A percentile compares a stretch with the other conserved stretches of the same genome.
These are phyloP conservation scores for Clausena lansium DNA, from an alignment of 345 rosid genomes.

Conservation along the genomic window DNA sequence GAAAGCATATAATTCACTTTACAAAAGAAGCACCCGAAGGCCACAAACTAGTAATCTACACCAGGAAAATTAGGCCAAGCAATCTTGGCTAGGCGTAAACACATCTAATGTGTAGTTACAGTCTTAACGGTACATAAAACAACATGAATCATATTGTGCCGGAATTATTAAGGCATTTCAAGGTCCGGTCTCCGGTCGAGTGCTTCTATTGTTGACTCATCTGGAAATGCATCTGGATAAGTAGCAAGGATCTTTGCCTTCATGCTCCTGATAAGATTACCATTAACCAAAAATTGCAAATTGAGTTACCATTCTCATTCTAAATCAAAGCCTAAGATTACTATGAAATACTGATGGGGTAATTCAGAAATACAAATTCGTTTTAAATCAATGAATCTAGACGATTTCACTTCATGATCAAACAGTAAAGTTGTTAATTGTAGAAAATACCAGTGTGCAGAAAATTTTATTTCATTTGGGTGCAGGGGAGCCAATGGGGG, in stretches of 20 bases:
- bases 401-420: neutral
- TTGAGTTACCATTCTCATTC: neutral
- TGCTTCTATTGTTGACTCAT: conserved; percentile 56
- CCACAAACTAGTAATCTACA: too few relatives aligned
- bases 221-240: conserved; percentile 92
- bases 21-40: too few relatives aligned
- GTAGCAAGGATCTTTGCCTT: conserved; percentile 64
- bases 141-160: neutral
- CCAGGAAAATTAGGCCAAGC: too few relatives aligned
- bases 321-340: neutral
- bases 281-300: neutral
- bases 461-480: neutral
- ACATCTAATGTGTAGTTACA: too few relatives aligned
- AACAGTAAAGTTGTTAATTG: neutral
- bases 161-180: conserved; percentile 48
- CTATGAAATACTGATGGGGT: neutral
- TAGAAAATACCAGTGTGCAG: neutral
- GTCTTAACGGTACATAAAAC: too few relatives aligned
- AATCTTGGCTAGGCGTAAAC: too few relatives aligned
- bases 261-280: conserved; percentile 48
- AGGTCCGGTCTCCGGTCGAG: conserved; percentile 83
- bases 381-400: neutral
- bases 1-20: too few relatives aligned
- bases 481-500: neutral
- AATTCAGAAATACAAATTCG: neutral